Percentiles rank a stretch among this genome's conserved stretches.
These are phyloP conservation scores for Botryosphaeria dothidea DNA, from an alignment of 2,329 filamentous ascomycete genomes.

Conservation along the genomic window DNA sequence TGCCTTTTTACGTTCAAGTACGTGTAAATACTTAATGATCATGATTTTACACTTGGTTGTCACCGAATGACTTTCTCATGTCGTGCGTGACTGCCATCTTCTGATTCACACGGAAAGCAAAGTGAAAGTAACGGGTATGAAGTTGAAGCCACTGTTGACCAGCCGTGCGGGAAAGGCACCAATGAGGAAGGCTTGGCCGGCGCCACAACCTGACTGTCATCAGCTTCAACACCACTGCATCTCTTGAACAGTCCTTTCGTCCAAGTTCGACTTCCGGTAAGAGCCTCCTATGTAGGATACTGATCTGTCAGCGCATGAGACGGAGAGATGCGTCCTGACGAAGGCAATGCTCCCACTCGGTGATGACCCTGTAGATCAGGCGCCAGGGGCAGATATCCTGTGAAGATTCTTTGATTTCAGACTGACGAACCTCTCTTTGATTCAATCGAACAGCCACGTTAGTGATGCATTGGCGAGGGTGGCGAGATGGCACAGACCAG, in stretches of 20 bases:
- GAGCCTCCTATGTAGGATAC: background rate
- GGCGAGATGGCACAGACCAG: background rate
- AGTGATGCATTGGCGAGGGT: background rate
- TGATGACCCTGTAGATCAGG: background rate
- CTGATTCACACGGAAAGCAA: too few relatives aligned
- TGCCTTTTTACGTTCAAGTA: too few relatives aligned
- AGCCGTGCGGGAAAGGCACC: background rate
- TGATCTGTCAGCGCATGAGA: too few relatives aligned
- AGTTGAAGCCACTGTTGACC: too few relatives aligned
- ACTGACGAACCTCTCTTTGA: background rate
- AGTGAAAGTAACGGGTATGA: too few relatives aligned
- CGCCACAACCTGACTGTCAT: background rate
- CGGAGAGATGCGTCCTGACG: background rate
- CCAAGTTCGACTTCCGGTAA: background rate
- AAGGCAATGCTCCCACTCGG: background rate
- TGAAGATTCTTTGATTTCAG: background rate
- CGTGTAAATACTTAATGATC: too few relatives aligned
- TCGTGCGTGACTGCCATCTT: too few relatives aligned
- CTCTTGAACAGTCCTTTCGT: background rate
- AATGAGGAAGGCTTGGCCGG: background rate
- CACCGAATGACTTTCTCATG: too few relatives aligned
- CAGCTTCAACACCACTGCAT: background rate
- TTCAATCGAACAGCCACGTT: background rate
- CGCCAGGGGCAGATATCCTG: background rate
- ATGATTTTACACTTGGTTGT: too few relatives aligned